Evolutionary conservation across 1,284 basidiomycete species (phyloP).

Genomic region (Apiotrichum akiyoshidainum): DNA sequence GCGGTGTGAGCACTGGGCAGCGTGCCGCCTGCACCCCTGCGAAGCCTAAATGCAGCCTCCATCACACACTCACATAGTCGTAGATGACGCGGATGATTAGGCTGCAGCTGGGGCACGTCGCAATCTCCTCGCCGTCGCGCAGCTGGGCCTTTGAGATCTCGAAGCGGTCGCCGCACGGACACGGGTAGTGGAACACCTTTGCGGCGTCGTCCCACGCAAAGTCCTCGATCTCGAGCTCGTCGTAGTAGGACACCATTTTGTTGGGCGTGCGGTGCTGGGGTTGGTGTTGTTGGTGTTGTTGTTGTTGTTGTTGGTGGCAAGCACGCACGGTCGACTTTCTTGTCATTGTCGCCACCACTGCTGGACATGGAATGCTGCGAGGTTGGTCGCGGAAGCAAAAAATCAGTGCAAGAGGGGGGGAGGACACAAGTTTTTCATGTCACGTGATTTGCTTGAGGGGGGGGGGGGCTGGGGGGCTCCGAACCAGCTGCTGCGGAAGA

Average conservation of each 20-base stretch:
- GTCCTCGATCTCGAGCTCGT: slow-evolving; percentile 81
- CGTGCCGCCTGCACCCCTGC: too few relatives aligned
- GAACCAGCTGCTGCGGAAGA: too few relatives aligned
- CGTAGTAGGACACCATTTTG: slow-evolving; percentile 48
- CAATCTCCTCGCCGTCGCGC: slow-evolving; percentile 86
- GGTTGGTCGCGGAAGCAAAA: too few relatives aligned
- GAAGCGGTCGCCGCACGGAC: slow-evolving; percentile 96
- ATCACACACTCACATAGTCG: slow-evolving; percentile 90
- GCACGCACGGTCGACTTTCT: background rate
- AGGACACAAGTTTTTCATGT: too few relatives aligned
- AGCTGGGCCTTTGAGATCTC: slow-evolving; percentile 90
- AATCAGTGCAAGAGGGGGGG: too few relatives aligned
- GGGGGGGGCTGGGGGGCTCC: too few relatives aligned
- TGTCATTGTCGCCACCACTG: too few relatives aligned
- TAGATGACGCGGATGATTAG: slow-evolving; percentile 89
- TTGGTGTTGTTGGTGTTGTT: background rate
- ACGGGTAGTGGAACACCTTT: slow-evolving; percentile 88
- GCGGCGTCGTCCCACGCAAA: slow-evolving; percentile 86
- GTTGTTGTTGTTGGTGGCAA: background rate
- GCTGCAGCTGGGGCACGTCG: slow-evolving; percentile 96
- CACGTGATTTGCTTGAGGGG: too few relatives aligned
- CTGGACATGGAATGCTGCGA: too few relatives aligned
- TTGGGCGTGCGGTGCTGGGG: background rate
- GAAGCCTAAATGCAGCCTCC: too few relatives aligned
- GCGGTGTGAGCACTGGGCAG: too few relatives aligned